Base-by-base conservation (phyloP, 2,329 filamentous ascomycete species). In the Colletotrichum limetticola region DNA sequence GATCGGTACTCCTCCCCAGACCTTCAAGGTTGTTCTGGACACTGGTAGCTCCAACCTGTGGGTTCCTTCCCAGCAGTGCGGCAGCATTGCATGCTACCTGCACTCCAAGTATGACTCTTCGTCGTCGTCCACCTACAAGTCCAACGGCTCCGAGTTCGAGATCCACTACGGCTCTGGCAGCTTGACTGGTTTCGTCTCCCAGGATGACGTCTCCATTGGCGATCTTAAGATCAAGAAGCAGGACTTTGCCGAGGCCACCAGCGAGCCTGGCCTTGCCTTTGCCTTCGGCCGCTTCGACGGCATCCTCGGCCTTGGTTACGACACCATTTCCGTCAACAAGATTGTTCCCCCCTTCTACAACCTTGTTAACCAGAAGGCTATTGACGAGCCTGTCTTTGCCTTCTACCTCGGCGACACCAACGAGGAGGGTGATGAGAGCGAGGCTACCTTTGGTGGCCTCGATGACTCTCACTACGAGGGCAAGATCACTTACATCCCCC, bases 41-140 rank as follows among this genome's bases (percentile, higher is more conserved):
- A 99, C 97, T 32, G 97, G 97, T 79, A 98, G 95, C 89, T 98
- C 97, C 83, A 99, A 99, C 89, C 91, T 99, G 76, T 99, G 97
- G 97, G 95, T 99, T 74, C 97, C 97, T 52, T 98, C 95, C 28
- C 88, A 91, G 70, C 89, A 95, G 81, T 99, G 97, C 85, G 92
- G 90, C 81, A 98, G 95, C 81, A 99, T 99, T 81, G 97, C 97
- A 76, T 99, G 97, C 91, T 99, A 96, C 86, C 91, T 99, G 74
- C 97, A 99, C 89, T 92, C 86, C 85, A 99, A 97, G 87, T 99
- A 98, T 87, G 95, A 98, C 85, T 97, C 95, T 71, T 93, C 92
- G 49, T 86, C 91, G 5, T 99, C 97, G 60, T 96, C 92, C 24
- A 94, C 94, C 61, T 98, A 95, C 91, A 94, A 97, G 91, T 90